phyloP scores from a whole-genome alignment of 257 asterid genomes.

The Primulina huaijiensis region DNA sequence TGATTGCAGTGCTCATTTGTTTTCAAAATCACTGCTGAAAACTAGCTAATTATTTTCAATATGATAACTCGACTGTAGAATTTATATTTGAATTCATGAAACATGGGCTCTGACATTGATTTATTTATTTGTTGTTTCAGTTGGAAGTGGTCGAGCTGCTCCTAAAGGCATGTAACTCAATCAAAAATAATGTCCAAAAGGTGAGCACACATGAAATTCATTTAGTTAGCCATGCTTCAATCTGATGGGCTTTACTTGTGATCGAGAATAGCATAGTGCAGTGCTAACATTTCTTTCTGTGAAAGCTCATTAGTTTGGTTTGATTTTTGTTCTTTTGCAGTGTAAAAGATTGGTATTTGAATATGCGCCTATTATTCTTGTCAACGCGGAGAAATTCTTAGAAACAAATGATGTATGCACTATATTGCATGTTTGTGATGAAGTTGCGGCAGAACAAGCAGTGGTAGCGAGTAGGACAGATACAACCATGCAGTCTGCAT shows the following conservation, averaged over 20 bases:
- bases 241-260: not conserved
- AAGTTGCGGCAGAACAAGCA: constrained; percentile 22
- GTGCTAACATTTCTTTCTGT: not conserved
- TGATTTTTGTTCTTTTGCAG: constrained; percentile 38
- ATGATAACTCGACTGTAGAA: not conserved
- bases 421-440: constrained; percentile 60
- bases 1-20: not conserved
- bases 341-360: constrained; percentile 86
- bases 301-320: constrained; percentile 7
- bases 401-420: constrained; percentile 65
- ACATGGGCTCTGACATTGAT: not conserved
- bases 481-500: constrained; percentile 47
- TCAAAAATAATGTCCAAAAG: constrained; percentile 53
- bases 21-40: constrained; percentile 9
- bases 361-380: constrained; percentile 70
- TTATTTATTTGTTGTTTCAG: constrained; percentile 43
- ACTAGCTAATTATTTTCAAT: not conserved
- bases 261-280: not conserved
- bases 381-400: constrained; percentile 75
- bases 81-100: not conserved
- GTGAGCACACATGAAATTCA: constrained; percentile 30
- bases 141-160: constrained; percentile 73
- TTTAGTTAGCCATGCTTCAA: not conserved
- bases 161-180: constrained; percentile 70
- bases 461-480: constrained; percentile 18